A percentile compares a stretch with the other conserved stretches of the same genome.
Evolutionary conservation across 2,329 filamentous ascomycete species (phyloP).

Genomic region (Alternaria ethzedia): DNA sequence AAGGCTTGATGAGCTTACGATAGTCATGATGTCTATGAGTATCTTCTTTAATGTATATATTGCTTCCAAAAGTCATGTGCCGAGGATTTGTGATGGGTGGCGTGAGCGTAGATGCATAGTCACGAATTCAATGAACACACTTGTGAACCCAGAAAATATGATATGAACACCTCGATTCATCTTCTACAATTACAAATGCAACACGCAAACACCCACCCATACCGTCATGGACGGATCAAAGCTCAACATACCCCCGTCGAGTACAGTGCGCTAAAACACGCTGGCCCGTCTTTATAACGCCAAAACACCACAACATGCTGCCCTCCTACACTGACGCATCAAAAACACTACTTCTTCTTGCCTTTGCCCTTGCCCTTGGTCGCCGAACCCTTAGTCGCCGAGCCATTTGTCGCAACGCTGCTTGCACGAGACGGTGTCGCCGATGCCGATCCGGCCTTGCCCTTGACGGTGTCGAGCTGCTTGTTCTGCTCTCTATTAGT

Average conservation of each 20-base stretch:
- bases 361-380: slow-evolving; percentile 56
- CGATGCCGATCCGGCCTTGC: slow-evolving; percentile 74
- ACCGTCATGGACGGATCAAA: background rate
- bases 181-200: background rate
- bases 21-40: background rate
- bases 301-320: slow-evolving; percentile 1
- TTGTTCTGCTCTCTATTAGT: slow-evolving; percentile 73
- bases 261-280: background rate
- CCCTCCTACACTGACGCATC: background rate
- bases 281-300: background rate
- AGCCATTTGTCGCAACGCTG: slow-evolving; percentile 80
- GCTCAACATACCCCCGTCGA: background rate
- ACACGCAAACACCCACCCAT: background rate
- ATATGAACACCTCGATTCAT: background rate
- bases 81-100: too few relatives aligned
- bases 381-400: slow-evolving; percentile 62
- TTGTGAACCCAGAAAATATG: background rate
- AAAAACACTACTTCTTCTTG: slow-evolving; percentile 53
- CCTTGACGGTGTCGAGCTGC: slow-evolving; percentile 86
- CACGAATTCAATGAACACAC: background rate
- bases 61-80: too few relatives aligned
- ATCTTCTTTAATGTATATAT: background rate
- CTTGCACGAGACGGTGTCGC: slow-evolving; percentile 81
- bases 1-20: slow-evolving; percentile 7
- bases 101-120: background rate